Conservation (phyloP, 2,329 filamentous ascomycete genomes). For the Aspergillus fumigatus region DNA sequence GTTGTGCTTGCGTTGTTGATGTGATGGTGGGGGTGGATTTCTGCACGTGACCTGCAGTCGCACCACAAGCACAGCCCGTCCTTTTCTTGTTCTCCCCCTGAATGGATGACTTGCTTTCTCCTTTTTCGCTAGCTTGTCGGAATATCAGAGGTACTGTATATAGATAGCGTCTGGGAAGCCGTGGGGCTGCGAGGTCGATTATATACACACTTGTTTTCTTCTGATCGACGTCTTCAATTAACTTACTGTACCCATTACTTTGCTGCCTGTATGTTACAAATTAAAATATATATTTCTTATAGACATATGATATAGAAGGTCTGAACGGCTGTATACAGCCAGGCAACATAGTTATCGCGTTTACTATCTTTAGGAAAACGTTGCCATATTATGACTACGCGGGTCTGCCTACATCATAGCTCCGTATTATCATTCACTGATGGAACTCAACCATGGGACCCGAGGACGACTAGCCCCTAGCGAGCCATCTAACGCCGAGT, state of each 20-base stretch:
- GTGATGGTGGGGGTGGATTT: conserved; percentile 24
- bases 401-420: neutral
- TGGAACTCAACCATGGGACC: neutral
- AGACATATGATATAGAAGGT: neutral
- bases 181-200: neutral
- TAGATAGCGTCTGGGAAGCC: neutral
- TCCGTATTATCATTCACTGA: neutral
- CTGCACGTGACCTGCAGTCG: conserved; percentile 18
- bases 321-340: neutral
- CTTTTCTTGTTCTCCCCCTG: conserved; percentile 7
- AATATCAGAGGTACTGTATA: neutral
- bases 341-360: neutral
- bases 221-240: neutral
- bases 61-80: conserved; percentile 17
- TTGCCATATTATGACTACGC: neutral
- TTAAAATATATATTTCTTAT: too few species aligned
- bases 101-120: neutral
- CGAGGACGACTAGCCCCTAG: neutral
- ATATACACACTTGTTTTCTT: neutral
- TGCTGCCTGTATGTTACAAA: neutral
- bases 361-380: neutral
- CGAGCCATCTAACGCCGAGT: neutral
- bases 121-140: neutral
- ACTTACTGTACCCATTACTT: neutral
- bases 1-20: conserved; percentile 24